phyloP scores from a whole-genome alignment of 164 flowering plant genomes.

The Warburgia ugandensis region DNA sequence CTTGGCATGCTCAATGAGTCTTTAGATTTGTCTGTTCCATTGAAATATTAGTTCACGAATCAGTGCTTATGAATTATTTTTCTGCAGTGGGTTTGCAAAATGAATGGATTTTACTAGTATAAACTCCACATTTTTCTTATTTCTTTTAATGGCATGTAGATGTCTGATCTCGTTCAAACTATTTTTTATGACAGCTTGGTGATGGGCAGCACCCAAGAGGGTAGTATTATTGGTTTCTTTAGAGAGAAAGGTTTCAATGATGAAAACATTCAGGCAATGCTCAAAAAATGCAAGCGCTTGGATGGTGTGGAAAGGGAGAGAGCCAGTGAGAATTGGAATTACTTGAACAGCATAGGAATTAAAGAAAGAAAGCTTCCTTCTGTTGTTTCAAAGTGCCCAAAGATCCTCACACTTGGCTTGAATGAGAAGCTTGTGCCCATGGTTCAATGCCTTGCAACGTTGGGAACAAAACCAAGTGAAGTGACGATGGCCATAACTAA shows the following conservation, averaged over 20 bases:
- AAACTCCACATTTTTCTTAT: not conserved
- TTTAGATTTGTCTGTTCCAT: too few relatives aligned
- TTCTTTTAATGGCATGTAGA: not conserved
- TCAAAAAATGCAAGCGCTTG: slow-evolving; percentile 71
- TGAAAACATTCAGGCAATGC: slow-evolving; percentile 50
- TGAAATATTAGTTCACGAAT: too few relatives aligned
- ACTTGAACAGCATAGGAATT: slow-evolving; percentile 74
- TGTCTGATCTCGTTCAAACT: not conserved
- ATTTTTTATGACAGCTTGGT: not conserved
- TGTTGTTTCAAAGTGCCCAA: slow-evolving; percentile 74
- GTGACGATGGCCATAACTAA: slow-evolving; percentile 62
- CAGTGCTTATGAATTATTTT: too few relatives aligned
- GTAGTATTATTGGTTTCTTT: slow-evolving; percentile 68
- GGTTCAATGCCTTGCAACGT: slow-evolving; percentile 70
- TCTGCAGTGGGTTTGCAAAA: too few relatives aligned
- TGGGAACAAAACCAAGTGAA: slow-evolving; percentile 64
- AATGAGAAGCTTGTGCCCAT: slow-evolving; percentile 79
- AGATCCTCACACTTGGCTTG: slow-evolving; percentile 59
- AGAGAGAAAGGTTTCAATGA: slow-evolving; percentile 77
- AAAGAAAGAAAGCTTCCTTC: slow-evolving; percentile 74
- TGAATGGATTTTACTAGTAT: too few relatives aligned
- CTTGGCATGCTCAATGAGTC: too few relatives aligned
- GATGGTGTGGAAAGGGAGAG: slow-evolving; percentile 41
- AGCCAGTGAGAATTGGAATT: slow-evolving; percentile 77
- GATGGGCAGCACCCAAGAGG: slow-evolving; percentile 24